Evolutionary conservation across 345 rosid species (phyloP).

Genomic region (Mangifera indica): DNA sequence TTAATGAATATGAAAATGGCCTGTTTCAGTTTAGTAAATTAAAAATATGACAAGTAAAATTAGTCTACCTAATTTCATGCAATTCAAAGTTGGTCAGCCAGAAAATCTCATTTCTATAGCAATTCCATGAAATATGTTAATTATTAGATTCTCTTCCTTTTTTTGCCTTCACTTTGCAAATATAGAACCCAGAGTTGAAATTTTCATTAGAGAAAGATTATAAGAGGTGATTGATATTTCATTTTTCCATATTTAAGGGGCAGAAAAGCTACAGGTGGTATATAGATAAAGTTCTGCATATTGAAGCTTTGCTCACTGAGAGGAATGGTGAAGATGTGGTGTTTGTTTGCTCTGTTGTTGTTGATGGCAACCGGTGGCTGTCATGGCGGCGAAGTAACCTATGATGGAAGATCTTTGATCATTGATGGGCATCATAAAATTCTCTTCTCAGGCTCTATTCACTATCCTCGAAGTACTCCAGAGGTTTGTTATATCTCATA

Average conservation of each 20-base stretch:
- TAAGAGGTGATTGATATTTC: no score
- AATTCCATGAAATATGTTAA: no score
- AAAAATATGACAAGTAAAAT: neutral
- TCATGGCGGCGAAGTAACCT: constrained; percentile 23
- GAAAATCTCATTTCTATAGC: no score
- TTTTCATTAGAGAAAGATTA: no score
- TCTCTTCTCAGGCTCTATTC: constrained; percentile 46
- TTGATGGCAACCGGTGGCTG: neutral
- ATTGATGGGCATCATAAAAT: constrained; percentile 33
- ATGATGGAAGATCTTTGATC: constrained; percentile 42
- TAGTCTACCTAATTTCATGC: neutral
- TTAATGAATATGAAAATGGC: neutral
- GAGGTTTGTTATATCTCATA: constrained; percentile 16
- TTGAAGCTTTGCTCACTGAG: neutral
- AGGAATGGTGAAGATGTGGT: neutral
- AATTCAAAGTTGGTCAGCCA: neutral
- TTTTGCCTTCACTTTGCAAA: no score
- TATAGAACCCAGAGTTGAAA: no score
- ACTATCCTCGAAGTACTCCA: constrained; percentile 49
- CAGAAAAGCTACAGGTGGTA: no score
- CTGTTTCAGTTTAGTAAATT: neutral
- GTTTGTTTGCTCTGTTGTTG: constrained; percentile 7
- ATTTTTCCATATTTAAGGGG: no score
- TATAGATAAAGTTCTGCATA: neutral
- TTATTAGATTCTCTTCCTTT: no score